Conservation (phyloP, 2,329 filamentous ascomycete species). For the Epichloe festucae region DNA sequence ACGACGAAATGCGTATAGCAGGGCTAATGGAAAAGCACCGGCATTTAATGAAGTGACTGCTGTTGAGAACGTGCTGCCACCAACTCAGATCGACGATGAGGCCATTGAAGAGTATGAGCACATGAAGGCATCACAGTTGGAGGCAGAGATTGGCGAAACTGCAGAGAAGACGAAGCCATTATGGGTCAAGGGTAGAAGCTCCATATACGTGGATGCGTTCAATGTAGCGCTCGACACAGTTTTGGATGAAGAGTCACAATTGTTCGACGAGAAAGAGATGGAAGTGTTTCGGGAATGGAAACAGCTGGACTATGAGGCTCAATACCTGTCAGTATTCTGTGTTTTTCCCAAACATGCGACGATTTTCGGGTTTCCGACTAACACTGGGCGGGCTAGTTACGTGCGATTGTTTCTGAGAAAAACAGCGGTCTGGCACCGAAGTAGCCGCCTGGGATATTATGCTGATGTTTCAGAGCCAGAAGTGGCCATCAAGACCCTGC, state of each 20-base stretch:
- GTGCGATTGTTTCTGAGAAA: slow-evolving; percentile 89
- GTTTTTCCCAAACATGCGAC: not conserved
- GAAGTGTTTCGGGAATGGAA: slow-evolving; percentile 68
- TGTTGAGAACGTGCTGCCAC: slow-evolving; percentile 48
- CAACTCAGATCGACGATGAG: slow-evolving; percentile 51
- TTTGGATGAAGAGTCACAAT: slow-evolving; percentile 71
- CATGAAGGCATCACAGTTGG: slow-evolving; percentile 43
- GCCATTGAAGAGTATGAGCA: slow-evolving; percentile 72
- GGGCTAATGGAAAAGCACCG: slow-evolving; percentile 6
- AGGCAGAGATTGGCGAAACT: slow-evolving; percentile 22
- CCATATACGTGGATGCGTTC: slow-evolving; percentile 95
- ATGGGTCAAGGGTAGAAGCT: slow-evolving; percentile 69
- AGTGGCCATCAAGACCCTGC: slow-evolving; percentile 51
- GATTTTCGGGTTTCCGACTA: not conserved
- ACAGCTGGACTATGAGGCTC: slow-evolving; percentile 63
- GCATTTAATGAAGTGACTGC: slow-evolving; percentile 16
- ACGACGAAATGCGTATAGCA: not conserved
- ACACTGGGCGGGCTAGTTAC: slow-evolving; percentile 47
- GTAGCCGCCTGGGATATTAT: slow-evolving; percentile 65
- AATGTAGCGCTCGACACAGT: slow-evolving; percentile 86
- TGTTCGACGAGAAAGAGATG: slow-evolving; percentile 72
- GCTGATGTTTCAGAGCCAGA: slow-evolving; percentile 68
- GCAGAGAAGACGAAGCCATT: slow-evolving; percentile 24
- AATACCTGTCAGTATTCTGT: slow-evolving; percentile 61
- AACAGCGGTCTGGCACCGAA: slow-evolving; percentile 79